Base-by-base conservation (phyloP, 805 yeast species). In the Schwanniomyces occidentalis region DNA sequence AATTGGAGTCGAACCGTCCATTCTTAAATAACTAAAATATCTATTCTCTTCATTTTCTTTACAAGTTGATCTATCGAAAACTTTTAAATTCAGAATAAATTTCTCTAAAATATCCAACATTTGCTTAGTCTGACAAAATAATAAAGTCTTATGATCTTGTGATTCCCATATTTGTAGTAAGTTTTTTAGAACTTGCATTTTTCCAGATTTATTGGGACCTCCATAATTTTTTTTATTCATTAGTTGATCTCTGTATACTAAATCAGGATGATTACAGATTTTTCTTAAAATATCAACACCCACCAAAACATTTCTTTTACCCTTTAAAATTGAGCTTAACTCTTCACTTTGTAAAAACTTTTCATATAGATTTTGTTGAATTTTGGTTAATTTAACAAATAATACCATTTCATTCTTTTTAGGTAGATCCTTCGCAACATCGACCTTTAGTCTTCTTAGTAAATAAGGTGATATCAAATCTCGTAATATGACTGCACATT, bases 251-350 rank as follows among this genome's bases (percentile, higher is more conserved):
- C 75, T 52, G 30, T 71, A 68, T 3, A 81, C 79, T 37, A 93
- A 64, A 57, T 93, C 97, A 0, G 99, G 99, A 66, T 93, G 98
- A 56, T 93, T 93, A 58, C 99, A 93, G 2, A 93, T 87, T 55
- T 93, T 93, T 40, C 98, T 72, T 35, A 93, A 57, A 16, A 87
- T 76, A 58, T 91, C 97, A 22, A 93, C 91, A 1, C 98, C 98
- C 71, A 73, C 85, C 26, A 93, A 65, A 4, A 89, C 87, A 49
- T 89, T 87, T 34, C 95, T 62, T 48, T 75, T 81, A 1, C 97
- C 96, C 14, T 74, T 73, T 32, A 81, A 61, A 21, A 88, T 86
- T 24, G 87, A 79, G 14, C 65, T 63, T 47, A 89, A 58, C 40
- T 91, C 98, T 24, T 78, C 84, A 8, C 95, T 82, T 17, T 76